Conservation (phyloP, 192 early-diverging fungal genomes). For the Podila horticola region DNA sequence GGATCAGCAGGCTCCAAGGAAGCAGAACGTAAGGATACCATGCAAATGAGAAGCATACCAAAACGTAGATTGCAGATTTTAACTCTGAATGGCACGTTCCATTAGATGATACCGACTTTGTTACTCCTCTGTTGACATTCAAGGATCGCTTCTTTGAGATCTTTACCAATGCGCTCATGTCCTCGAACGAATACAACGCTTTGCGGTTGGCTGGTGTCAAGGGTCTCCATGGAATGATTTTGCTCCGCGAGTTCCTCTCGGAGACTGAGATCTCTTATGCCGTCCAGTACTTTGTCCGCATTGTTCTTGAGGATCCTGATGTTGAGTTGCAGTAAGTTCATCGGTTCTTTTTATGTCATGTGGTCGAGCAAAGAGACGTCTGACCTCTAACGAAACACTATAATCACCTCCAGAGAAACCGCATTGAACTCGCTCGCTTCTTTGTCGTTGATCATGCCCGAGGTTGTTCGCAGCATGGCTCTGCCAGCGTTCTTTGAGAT, state of each 20-base stretch:
- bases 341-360: neutral
- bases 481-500: conserved; percentile 63
- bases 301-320: conserved; percentile 60
- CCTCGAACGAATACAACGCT: conserved; percentile 80
- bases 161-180: conserved; percentile 72
- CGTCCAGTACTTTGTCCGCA: conserved; percentile 61
- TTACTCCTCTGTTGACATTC: conserved; percentile 72
- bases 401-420: conserved; percentile 40
- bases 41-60: neutral
- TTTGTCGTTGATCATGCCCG: conserved; percentile 54
- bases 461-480: conserved; percentile 58
- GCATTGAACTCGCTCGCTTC: conserved; percentile 60
- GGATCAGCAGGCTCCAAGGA: conserved; percentile 58
- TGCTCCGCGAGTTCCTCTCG: conserved; percentile 64
- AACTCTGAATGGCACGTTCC: neutral
- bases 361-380: too few relatives aligned
- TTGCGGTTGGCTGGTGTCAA: conserved; percentile 76
- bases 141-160: conserved; percentile 83
- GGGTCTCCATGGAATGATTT: conserved; percentile 74
- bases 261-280: conserved; percentile 67
- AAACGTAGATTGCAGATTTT: neutral
- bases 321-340: conserved; percentile 55
- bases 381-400: neutral
- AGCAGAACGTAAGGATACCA: conserved; percentile 27
- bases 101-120: conserved; percentile 61